These are phyloP conservation scores for Didymella segeticola DNA, from an alignment of 2,329 filamentous ascomycete genomes.

Conservation along the genomic window DNA sequence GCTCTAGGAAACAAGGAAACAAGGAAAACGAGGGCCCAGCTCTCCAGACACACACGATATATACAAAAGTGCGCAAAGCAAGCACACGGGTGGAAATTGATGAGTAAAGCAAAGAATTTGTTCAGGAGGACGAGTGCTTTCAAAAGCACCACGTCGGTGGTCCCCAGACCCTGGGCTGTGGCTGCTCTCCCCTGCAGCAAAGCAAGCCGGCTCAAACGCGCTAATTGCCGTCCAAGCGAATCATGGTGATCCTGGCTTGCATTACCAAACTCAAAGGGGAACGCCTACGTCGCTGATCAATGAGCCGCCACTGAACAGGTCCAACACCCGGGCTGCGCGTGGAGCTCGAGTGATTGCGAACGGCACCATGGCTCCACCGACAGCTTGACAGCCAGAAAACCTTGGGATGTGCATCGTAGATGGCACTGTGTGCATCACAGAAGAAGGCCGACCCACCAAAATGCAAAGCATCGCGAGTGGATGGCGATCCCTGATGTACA, in stretches of 20 bases:
- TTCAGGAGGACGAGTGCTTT: slow-evolving; percentile 17
- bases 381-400: slow-evolving; percentile 6
- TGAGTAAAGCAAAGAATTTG: slow-evolving; percentile 24
- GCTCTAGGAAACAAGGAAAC: slow-evolving; percentile 23
- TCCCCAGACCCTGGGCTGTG: slow-evolving; percentile 14
- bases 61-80: slow-evolving; percentile 19
- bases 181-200: slow-evolving; percentile 17
- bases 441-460: neutral
- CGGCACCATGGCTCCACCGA: slow-evolving; percentile 7
- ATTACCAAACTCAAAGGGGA: slow-evolving; percentile 16
- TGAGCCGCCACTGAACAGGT: slow-evolving; percentile 10
- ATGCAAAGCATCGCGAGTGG: slow-evolving; percentile 5
- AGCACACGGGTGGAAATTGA: slow-evolving; percentile 12
- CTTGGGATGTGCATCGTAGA: neutral
- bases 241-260: slow-evolving; percentile 24
- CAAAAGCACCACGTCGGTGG: slow-evolving; percentile 23
- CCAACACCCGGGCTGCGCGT: slow-evolving; percentile 14
- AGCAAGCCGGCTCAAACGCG: slow-evolving; percentile 6
- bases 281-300: slow-evolving; percentile 14
- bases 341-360: slow-evolving; percentile 8
- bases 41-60: slow-evolving; percentile 22
- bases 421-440: neutral
- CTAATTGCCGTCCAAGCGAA: slow-evolving; percentile 26
- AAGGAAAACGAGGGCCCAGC: slow-evolving; percentile 34
- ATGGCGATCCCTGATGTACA: slow-evolving; percentile 28